Base-by-base conservation (phyloP, 768 basidiomycete species). In the Tricholoma hemisulphureum region DNA sequence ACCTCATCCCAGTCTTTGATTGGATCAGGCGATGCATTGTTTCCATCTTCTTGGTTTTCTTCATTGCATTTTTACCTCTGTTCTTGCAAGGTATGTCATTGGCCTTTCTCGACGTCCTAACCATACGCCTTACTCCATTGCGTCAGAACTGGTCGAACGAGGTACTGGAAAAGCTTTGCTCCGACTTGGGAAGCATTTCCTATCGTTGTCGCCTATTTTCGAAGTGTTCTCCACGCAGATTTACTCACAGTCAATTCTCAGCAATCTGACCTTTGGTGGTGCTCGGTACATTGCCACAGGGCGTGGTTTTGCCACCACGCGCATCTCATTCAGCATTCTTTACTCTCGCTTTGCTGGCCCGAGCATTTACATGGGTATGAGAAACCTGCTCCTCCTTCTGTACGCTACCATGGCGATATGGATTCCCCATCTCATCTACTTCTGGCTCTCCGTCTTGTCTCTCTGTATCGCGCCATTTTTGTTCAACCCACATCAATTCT, bases 401-500 rank as follows among this genome's bases (percentile, higher is more conserved):
- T 99, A 96, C 69, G 86, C 88, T 64, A 93, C 95, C 45, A 80
- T 98, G 78, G 77, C 93, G 21, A 83, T 99, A 65, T 98, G 93
- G 90, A 91, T 93, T 57, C 92, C 93, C 4, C 89, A 93, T 74
- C 79, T 98, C 65, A 93, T 96, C 75, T 99, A 98, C 82, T 99
- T 98, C 86, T 98, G 96, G 96, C 83, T 93, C 71, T 96, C 97
- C 14, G 93, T 98, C 57, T 73, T 95, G 58, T 95, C 95, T 9
- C 85, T 99, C 18, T 96, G 93, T 74, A 83, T 98, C 64, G 94
- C 97, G 32, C 97, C 97, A 0, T 99, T 98, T 86, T 61, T 99
- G 59, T 99, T 99, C 85, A 99, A 99, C 76, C 97, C 97, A n/a
- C 96, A 99, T 74, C 97, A 98, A 73, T 99, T 98, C 83, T 93